Percentiles rank a stretch among this genome's conserved stretches.
Conservation (phyloP, 139 green algal genomes). For the Asterochloris sp. region DNA sequence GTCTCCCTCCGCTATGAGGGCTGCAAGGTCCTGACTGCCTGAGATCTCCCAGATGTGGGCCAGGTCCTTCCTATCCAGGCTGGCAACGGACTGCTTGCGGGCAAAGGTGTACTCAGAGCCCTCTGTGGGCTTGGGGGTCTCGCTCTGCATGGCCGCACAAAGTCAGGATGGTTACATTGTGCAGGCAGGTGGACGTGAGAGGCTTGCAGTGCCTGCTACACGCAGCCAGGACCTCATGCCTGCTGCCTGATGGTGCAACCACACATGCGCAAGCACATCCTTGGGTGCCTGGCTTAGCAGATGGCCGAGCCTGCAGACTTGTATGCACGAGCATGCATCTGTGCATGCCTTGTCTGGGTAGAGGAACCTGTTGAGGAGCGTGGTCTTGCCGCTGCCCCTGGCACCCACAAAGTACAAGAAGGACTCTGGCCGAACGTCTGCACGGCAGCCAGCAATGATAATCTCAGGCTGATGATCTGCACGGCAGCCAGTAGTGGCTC, state of each 20-base stretch:
- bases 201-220: no score
- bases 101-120: constrained; percentile 69
- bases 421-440: constrained; percentile 46
- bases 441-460: background rate
- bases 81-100: constrained; percentile 39
- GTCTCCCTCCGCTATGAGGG: constrained; percentile 43
- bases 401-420: constrained; percentile 60
- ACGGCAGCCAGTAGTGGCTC: no score
- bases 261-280: no score
- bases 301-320: no score
- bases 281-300: no score
- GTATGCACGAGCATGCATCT: background rate
- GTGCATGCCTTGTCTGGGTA: constrained; percentile 48
- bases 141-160: constrained; percentile 21
- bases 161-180: background rate
- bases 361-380: constrained; percentile 62
- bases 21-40: constrained; percentile 53
- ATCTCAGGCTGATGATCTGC: no score
- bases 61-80: constrained; percentile 61
- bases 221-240: background rate
- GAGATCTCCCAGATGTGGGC: constrained; percentile 72
- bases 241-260: background rate
- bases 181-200: no score
- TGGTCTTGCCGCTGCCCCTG: constrained; percentile 55
- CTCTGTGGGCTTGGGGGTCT: constrained; percentile 57